Conservation (phyloP, 495 filamentous ascomycete species). For the Sordaria brevicollis region DNA sequence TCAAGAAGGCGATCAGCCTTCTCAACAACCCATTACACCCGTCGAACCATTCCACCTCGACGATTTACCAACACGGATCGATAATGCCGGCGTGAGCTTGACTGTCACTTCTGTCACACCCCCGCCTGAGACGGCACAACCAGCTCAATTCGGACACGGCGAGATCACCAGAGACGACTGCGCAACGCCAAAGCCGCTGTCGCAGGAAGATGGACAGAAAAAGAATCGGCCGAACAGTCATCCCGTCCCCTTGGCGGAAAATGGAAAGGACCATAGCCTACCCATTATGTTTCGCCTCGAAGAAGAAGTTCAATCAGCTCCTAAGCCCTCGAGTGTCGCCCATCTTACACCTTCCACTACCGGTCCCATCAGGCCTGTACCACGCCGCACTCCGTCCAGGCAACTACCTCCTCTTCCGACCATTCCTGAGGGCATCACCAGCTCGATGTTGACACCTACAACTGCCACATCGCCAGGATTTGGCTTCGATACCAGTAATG, state of each 20-base stretch:
- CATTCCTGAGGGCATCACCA: slow-evolving; percentile 32
- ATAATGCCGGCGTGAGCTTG: neutral
- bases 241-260: neutral
- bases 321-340: neutral
- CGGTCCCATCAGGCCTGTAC: slow-evolving; percentile 6
- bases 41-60: slow-evolving; percentile 29
- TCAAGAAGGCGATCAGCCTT: neutral
- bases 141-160: slow-evolving; percentile 3
- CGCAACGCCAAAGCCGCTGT: slow-evolving; percentile 7
- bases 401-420: slow-evolving; percentile 26
- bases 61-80: slow-evolving; percentile 17
- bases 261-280: slow-evolving; percentile 6
- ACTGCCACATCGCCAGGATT: slow-evolving; percentile 7
- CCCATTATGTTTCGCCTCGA: slow-evolving; percentile 12
- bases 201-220: neutral
- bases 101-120: neutral
- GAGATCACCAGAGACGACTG: slow-evolving; percentile 3
- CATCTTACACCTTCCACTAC: slow-evolving; percentile 5
- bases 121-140: slow-evolving; percentile 1
- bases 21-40: slow-evolving; percentile 13
- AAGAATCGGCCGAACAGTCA: neutral
- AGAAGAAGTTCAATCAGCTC: slow-evolving; percentile 1
- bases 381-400: slow-evolving; percentile 13
- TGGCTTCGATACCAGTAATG: slow-evolving; percentile 9
- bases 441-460: slow-evolving; percentile 6